phyloP scores from a whole-genome alignment of 306 rosid genomes.

The Vachellia pachyceras region DNA sequence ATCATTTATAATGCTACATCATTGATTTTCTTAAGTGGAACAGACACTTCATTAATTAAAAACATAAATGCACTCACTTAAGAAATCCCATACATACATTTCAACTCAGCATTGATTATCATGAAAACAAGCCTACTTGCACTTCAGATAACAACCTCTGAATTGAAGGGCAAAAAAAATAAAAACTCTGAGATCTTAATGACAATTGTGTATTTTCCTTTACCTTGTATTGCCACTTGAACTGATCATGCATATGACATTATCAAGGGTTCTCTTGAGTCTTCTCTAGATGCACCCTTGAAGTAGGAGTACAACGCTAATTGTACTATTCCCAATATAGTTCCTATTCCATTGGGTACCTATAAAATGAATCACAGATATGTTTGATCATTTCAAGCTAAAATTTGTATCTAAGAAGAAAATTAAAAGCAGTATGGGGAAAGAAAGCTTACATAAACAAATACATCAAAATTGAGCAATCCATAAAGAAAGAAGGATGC shows the following conservation, averaged over 20 bases:
- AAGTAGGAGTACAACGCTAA: conserved; percentile 65
- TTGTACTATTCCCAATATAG: conserved; percentile 76
- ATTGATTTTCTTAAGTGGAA: conserved; percentile 15
- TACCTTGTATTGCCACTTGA: conserved; percentile 33
- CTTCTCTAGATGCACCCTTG: conserved; percentile 45
- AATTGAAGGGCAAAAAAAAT: conserved; percentile 10
- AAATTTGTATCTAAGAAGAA: conserved; percentile 12
- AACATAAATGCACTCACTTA: conserved; percentile 11
- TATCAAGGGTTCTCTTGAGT: conserved; percentile 67
- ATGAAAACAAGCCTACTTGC: too few relatives aligned
- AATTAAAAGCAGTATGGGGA: not conserved
- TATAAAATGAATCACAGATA: conserved; percentile 44
- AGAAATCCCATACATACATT: conserved; percentile 19
- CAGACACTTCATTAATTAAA: conserved; percentile 20
- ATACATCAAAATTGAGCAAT: conserved; percentile 61
- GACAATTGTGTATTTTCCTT: conserved; percentile 24
- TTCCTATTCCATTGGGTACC: conserved; percentile 95
- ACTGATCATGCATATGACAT: conserved; percentile 53
- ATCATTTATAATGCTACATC: not conserved
- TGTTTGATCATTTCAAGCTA: not conserved
- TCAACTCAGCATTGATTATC: too few relatives aligned
- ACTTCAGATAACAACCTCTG: conserved; percentile 28
- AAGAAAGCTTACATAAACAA: conserved; percentile 69
- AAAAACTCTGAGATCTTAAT: conserved; percentile 25
- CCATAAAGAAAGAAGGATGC: conserved; percentile 77